phyloP scores from a whole-genome alignment of 2,329 filamentous ascomycete species.

The Lojkania enalia region DNA sequence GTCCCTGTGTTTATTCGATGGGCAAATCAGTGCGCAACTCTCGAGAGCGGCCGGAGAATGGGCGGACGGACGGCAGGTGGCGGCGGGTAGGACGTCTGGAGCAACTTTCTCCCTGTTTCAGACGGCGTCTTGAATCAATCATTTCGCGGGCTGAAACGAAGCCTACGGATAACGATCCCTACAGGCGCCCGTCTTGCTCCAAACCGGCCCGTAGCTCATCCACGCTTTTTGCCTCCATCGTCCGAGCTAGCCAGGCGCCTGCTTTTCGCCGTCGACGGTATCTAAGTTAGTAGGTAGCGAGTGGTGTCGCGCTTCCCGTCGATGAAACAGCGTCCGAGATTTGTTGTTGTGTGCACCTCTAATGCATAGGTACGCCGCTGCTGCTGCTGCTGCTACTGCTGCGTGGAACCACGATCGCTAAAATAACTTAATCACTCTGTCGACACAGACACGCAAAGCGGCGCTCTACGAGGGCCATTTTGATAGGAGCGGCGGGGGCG shows the following conservation, averaged over 20 bases:
- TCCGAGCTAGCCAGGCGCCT: conserved; percentile 14
- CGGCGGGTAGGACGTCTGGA: conserved; percentile 19
- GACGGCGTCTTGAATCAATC: conserved; percentile 21
- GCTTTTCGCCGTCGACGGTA: conserved; percentile 2
- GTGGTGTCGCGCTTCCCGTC: conserved; percentile 20
- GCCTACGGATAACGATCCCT: conserved; percentile 13
- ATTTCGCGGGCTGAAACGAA: conserved; percentile 35
- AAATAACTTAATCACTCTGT: too few relatives aligned
- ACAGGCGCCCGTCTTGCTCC: conserved; percentile 16
- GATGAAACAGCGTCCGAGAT: conserved; percentile 20
- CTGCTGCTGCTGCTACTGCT: too few relatives aligned
- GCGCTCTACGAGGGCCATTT: conserved; percentile 14
- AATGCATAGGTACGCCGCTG: too few relatives aligned
- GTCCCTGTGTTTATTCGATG: too few relatives aligned
- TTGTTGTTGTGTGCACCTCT: conserved; percentile 2
- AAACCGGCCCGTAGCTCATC: conserved; percentile 5
- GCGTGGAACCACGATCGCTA: too few relatives aligned
- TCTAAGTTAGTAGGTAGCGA: too few relatives aligned
- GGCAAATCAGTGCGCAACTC: too few relatives aligned
- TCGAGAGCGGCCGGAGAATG: too few relatives aligned
- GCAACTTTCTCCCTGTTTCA: conserved; percentile 35
- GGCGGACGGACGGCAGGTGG: conserved; percentile 12
- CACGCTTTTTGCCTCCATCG: conserved; percentile 17
- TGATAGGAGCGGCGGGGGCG: conserved; percentile 17
- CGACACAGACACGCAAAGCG: too few relatives aligned